These are phyloP conservation scores for Acanthochlamys bracteata DNA, from an alignment of 106 monocot species.

Conservation along the genomic window DNA sequence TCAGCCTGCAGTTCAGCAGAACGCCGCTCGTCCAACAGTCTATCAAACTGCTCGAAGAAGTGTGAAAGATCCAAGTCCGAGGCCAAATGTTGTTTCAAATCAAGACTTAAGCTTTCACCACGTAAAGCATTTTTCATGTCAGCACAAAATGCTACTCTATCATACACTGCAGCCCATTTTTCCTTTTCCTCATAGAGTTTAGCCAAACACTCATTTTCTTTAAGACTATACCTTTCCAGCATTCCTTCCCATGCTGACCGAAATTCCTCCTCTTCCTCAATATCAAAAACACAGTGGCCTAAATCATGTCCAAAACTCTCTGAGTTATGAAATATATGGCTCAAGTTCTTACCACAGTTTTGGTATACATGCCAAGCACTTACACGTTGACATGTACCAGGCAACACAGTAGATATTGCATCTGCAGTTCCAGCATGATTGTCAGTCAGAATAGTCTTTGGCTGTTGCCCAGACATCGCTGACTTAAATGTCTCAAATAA, in stretches of 20 bases:
- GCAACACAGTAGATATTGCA: slow-evolving; percentile 36
- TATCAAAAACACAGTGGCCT: slow-evolving; percentile 39
- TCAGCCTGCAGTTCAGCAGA: slow-evolving; percentile 52
- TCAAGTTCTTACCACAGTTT: slow-evolving; percentile 33
- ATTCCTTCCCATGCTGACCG: slow-evolving; percentile 40
- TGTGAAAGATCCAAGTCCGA: slow-evolving; percentile 24
- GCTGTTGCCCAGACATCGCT: slow-evolving; percentile 46
- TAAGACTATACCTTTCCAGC: slow-evolving; percentile 44
- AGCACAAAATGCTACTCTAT: slow-evolving; percentile 40
- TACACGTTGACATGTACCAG: slow-evolving; percentile 27
- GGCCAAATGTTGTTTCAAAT: slow-evolving; percentile 33
- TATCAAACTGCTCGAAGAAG: slow-evolving; percentile 43
- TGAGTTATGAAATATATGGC: slow-evolving; percentile 15
- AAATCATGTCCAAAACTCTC: slow-evolving; percentile 55
- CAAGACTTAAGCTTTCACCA: slow-evolving; percentile 29
- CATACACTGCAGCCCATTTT: slow-evolving; percentile 45
- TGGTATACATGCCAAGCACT: slow-evolving; percentile 55
- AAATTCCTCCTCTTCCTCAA: slow-evolving; percentile 64
- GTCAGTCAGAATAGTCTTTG: slow-evolving; percentile 37
- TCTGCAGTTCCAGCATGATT: no score
- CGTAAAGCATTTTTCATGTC: slow-evolving; percentile 37
- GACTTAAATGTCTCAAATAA: slow-evolving; percentile 59
- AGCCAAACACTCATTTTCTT: slow-evolving; percentile 48
- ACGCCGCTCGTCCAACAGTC: slow-evolving; percentile 24
- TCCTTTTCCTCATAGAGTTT: slow-evolving; percentile 50